Evolutionary conservation across 192 early-diverging fungal genomes (phyloP).

Genomic region (Coemansia sp.): DNA sequence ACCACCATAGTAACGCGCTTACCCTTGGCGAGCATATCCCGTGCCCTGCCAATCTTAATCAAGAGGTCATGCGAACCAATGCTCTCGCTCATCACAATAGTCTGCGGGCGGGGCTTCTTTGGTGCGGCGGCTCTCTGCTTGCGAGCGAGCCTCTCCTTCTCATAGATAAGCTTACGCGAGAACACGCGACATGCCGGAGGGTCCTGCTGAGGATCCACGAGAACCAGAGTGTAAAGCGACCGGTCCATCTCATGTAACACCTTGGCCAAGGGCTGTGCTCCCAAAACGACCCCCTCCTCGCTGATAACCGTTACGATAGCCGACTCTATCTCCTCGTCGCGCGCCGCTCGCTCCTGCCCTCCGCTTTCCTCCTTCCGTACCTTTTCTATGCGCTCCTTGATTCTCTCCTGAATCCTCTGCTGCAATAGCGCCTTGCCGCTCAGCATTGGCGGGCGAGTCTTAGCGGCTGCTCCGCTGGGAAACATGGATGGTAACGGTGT

Average conservation of each 20-base stretch:
- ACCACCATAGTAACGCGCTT: conserved; percentile 21
- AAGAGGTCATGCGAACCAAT: conserved; percentile 31
- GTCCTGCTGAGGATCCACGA: conserved; percentile 17
- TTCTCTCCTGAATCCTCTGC: conserved; percentile 5
- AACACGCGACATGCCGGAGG: conserved; percentile 41
- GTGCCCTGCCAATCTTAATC: conserved; percentile 20
- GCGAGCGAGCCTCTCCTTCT: conserved; percentile 26
- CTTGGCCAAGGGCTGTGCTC: conserved; percentile 13
- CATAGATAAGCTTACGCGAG: conserved; percentile 36
- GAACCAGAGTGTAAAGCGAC: conserved; percentile 14
- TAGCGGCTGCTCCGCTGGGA: not conserved
- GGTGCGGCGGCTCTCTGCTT: conserved; percentile 8
- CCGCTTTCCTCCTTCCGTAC: not conserved
- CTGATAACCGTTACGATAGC: conserved; percentile 27
- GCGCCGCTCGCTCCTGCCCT: conserved; percentile 12
- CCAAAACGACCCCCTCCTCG: conserved; percentile 10
- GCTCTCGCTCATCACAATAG: conserved; percentile 6
- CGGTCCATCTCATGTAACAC: conserved; percentile 29
- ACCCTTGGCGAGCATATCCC: conserved; percentile 22
- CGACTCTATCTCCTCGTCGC: conserved; percentile 36
- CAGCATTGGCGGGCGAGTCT: not conserved
- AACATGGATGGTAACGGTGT: not conserved
- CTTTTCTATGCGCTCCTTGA: conserved; percentile 10
- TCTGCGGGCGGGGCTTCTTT: conserved; percentile 19
- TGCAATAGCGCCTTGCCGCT: conserved; percentile 12